Percentiles rank a stretch among this genome's conserved stretches.
phyloP scores from a whole-genome alignment of 176 grass and related monocot species.

The Triticum aestivum region DNA sequence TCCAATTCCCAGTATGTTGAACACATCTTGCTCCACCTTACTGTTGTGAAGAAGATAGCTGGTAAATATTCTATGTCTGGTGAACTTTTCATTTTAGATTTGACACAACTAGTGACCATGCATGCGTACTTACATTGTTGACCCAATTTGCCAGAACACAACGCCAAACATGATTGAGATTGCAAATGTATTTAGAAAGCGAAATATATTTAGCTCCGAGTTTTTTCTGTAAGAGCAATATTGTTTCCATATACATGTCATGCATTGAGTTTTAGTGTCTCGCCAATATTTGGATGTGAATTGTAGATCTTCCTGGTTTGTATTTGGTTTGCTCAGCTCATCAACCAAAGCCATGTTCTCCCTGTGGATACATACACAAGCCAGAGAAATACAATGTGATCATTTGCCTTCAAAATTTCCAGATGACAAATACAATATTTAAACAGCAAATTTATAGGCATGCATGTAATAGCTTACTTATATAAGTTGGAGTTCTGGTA shows the following conservation, averaged over 20 bases:
- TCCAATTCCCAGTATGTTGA: constrained; percentile 64
- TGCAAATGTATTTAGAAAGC: constrained; percentile 66
- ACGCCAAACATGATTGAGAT: constrained; percentile 66
- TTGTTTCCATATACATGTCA: constrained; percentile 81
- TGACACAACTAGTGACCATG: background rate
- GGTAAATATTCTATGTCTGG: constrained; percentile 4
- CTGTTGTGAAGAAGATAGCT: constrained; percentile 40
- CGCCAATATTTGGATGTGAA: constrained; percentile 61
- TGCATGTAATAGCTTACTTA: constrained; percentile 35
- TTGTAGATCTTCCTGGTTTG: constrained; percentile 49
- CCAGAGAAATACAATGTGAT: constrained; percentile 7
- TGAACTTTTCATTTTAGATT: background rate
- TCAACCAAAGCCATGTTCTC: constrained; percentile 62
- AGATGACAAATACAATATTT: background rate
- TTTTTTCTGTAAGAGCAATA: constrained; percentile 86
- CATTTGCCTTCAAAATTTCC: background rate
- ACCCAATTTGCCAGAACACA: constrained; percentile 76
- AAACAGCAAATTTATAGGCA: background rate
- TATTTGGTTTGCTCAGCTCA: constrained; percentile 48
- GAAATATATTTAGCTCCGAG: constrained; percentile 69
- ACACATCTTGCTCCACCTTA: constrained; percentile 68
- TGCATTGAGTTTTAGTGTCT: constrained; percentile 50
- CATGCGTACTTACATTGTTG: constrained; percentile 56
- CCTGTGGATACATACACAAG: constrained; percentile 37
- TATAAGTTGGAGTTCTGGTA: constrained; percentile 61